Conservation (phyloP, 73 alveolate species). For the Uronychia binucleata region DNA sequence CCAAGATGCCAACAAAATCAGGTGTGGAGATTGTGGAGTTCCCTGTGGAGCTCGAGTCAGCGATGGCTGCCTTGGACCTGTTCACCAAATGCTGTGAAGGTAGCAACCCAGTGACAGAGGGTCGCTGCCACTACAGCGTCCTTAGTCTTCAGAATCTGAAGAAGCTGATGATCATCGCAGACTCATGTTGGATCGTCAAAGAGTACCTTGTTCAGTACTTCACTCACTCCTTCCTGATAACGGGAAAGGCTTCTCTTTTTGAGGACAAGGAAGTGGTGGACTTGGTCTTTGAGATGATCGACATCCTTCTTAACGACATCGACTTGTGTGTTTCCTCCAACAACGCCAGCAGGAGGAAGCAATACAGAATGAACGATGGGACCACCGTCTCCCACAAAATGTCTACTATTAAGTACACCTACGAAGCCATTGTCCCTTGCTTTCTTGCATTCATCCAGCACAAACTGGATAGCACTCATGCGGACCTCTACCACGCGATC, state of each 20-base stretch:
- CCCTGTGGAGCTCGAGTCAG: neutral
- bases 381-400: neutral
- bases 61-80: slow-evolving; percentile 33
- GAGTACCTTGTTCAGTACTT: slow-evolving; percentile 18
- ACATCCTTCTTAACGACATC: neutral
- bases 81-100: slow-evolving; percentile 46
- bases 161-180: slow-evolving; percentile 19
- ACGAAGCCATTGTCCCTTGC: slow-evolving; percentile 5
- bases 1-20: neutral
- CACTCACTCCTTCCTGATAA: slow-evolving; percentile 30
- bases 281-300: neutral
- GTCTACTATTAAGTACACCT: neutral
- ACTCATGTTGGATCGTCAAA: slow-evolving; percentile 50
- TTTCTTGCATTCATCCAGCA: slow-evolving; percentile 28
- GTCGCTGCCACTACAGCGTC: slow-evolving; percentile 26
- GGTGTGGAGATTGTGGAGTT: neutral
- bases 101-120: slow-evolving; percentile 43
- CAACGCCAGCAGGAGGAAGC: neutral
- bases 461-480: neutral
- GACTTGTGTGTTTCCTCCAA: neutral
- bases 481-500: neutral
- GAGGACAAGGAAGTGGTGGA: neutral
- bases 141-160: slow-evolving; percentile 12
- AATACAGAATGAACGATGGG: neutral
- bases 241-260: neutral